phyloP scores from a whole-genome alignment of 1,139 yeast species.

The Suhomyces chickasaworum region DNA sequence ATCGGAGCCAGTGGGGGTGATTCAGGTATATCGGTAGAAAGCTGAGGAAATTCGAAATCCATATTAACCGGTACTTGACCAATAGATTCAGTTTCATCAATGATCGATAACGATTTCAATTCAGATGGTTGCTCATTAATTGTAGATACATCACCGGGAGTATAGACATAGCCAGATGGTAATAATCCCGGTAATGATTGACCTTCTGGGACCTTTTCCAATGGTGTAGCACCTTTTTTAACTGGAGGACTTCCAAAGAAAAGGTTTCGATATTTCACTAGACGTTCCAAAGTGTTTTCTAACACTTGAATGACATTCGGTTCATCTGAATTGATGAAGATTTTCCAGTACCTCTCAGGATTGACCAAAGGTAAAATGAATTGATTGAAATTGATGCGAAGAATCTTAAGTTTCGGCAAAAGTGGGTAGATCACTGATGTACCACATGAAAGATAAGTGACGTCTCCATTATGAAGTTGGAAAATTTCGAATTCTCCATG shows the following conservation, averaged over 20 bases:
- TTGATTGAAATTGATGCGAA: constrained; percentile 54
- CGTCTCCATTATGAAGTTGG: constrained; percentile 62
- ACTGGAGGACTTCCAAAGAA: constrained; percentile 18
- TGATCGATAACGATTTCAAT: constrained; percentile 17
- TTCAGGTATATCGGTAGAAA: constrained; percentile 35
- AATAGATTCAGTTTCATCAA: constrained; percentile 19
- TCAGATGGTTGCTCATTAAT: constrained; percentile 22
- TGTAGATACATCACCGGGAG: background rate
- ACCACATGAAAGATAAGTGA: constrained; percentile 64
- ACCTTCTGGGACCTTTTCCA: constrained; percentile 9
- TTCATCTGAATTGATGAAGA: constrained; percentile 48
- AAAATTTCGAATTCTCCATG: constrained; percentile 68
- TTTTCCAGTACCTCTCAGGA: constrained; percentile 74
- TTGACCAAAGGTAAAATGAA: constrained; percentile 67
- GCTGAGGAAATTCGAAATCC: constrained; percentile 8
- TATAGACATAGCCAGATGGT: constrained; percentile 4
- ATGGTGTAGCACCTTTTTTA: background rate
- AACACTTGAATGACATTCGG: constrained; percentile 32
- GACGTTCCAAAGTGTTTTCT: constrained; percentile 39
- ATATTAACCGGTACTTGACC: background rate
- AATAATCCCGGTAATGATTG: constrained; percentile 1
- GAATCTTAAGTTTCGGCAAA: constrained; percentile 58
- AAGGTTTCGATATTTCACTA: constrained; percentile 52
- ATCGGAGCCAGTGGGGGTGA: constrained; percentile 51
- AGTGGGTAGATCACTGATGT: constrained; percentile 61